Percentiles rank a stretch among this genome's conserved stretches.
These are phyloP conservation scores for Globisporangium rhizosaccharum DNA, from an alignment of 352 stramenopile species.

Conservation along the genomic window DNA sequence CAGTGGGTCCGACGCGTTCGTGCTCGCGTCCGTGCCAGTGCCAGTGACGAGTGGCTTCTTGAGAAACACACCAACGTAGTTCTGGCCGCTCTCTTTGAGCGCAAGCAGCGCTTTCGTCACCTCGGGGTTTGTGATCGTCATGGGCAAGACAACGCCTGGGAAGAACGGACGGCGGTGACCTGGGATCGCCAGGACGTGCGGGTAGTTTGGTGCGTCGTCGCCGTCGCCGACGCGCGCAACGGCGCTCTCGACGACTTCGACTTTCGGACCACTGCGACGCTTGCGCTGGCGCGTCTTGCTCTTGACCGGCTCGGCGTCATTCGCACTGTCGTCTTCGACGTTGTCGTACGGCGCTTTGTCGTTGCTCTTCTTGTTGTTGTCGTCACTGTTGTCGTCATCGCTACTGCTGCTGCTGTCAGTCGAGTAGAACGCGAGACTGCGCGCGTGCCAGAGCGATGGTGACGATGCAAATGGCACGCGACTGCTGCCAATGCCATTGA, in stretches of 20 bases:
- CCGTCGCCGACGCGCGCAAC: constrained; percentile 58
- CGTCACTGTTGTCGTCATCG: constrained; percentile 7
- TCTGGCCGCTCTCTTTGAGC: constrained; percentile 78
- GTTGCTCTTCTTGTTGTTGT: background rate
- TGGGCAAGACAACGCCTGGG: constrained; percentile 72
- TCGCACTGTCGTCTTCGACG: no score
- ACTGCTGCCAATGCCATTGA: no score
- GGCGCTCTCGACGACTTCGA: constrained; percentile 62
- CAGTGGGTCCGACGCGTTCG: constrained; percentile 1
- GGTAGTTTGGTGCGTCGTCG: constrained; percentile 62
- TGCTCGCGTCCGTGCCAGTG: background rate
- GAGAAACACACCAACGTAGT: constrained; percentile 94
- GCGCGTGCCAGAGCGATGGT: background rate
- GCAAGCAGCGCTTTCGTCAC: constrained; percentile 88
- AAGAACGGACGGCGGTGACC: constrained; percentile 77
- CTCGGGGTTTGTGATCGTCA: constrained; percentile 82
- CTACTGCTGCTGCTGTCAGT: constrained; percentile 19
- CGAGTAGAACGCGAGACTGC: constrained; percentile 17
- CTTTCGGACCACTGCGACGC: constrained; percentile 14
- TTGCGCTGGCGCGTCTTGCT: background rate
- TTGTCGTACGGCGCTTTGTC: no score
- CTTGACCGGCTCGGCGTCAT: background rate
- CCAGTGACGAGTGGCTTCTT: constrained; percentile 51
- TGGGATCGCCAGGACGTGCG: constrained; percentile 75
- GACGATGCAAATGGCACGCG: background rate